These are phyloP conservation scores for Miamiensis avidus DNA, from an alignment of 169 alveolate species.

Conservation along the genomic window DNA sequence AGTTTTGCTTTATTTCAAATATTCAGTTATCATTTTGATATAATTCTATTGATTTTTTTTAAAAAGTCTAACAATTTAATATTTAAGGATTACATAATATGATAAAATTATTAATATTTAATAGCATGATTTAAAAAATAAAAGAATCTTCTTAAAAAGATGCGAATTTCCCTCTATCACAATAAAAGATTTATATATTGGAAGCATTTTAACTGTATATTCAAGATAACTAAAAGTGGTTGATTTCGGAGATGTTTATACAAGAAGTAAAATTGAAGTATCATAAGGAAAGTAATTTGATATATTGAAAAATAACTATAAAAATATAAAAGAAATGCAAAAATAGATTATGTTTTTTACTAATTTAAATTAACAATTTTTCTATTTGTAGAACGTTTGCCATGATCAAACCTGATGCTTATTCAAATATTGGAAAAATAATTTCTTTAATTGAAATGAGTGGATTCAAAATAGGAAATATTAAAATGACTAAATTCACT, in stretches of 20 bases:
- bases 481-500: slow-evolving; percentile 78
- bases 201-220: slow-evolving; percentile 76
- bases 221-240: slow-evolving; percentile 82
- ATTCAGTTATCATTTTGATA: not conserved
- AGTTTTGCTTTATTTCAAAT: not conserved
- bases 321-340: no score
- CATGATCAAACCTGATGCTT: slow-evolving; percentile 88
- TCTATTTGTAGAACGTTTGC: slow-evolving; percentile 60
- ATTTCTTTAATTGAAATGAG: slow-evolving; percentile 58
- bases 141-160: slow-evolving; percentile 82
- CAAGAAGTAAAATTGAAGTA: slow-evolving; percentile 70
- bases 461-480: slow-evolving; percentile 74
- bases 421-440: slow-evolving; percentile 82
- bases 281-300: slow-evolving; percentile 32
- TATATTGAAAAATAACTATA: no score
- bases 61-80: not conserved
- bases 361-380: no score
- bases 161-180: slow-evolving; percentile 63
- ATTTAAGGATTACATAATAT: not conserved
- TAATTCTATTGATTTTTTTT: no score
- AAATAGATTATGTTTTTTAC: no score
- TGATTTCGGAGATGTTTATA: slow-evolving; percentile 83
- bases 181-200: slow-evolving; percentile 70
- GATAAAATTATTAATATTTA: not conserved
- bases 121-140: slow-evolving; percentile 79